Conservation (phyloP, 2,329 filamentous ascomycete genomes). For the Emericellopsis atlantica region DNA sequence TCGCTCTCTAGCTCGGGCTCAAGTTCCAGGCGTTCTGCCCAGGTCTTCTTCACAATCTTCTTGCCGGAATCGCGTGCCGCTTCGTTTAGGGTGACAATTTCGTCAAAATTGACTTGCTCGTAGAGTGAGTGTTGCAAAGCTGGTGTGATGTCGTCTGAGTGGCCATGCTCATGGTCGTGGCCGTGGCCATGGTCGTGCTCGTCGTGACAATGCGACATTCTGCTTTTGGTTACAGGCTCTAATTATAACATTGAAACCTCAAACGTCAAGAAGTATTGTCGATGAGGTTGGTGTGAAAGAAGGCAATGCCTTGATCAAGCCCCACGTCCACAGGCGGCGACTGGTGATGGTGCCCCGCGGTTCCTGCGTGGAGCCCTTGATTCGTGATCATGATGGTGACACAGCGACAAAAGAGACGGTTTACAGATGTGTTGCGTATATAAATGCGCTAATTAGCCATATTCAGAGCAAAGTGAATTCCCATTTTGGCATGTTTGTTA, state of each 20-base stretch:
- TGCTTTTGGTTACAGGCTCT: neutral
- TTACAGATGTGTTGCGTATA: too few species aligned
- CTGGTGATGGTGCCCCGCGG: too few species aligned
- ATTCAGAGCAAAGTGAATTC: too few species aligned
- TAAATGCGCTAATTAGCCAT: too few species aligned
- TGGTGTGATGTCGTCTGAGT: conserved; percentile 83
- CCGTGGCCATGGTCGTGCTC: conserved; percentile 39
- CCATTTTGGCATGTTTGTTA: too few species aligned
- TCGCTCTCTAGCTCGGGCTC: conserved; percentile 74
- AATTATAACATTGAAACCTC: too few species aligned
- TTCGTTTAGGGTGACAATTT: conserved; percentile 79
- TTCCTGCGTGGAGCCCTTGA: too few species aligned
- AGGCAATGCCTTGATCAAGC: too few species aligned
- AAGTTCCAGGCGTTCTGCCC: conserved; percentile 62
- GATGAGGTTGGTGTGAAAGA: neutral
- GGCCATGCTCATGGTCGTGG: conserved; percentile 58
- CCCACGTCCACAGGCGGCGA: too few species aligned
- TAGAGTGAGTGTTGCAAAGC: conserved; percentile 86
- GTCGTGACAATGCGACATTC: conserved; percentile 30
- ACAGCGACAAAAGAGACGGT: too few species aligned
- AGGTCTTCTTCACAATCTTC: conserved; percentile 78
- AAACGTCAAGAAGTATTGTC: neutral
- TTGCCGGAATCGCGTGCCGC: conserved; percentile 52
- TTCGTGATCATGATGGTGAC: too few species aligned
- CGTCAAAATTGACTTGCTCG: conserved; percentile 81